Evolutionary conservation across 139 green algal genomes (phyloP).

Genomic region (Tetratostichococcus sp.): DNA sequence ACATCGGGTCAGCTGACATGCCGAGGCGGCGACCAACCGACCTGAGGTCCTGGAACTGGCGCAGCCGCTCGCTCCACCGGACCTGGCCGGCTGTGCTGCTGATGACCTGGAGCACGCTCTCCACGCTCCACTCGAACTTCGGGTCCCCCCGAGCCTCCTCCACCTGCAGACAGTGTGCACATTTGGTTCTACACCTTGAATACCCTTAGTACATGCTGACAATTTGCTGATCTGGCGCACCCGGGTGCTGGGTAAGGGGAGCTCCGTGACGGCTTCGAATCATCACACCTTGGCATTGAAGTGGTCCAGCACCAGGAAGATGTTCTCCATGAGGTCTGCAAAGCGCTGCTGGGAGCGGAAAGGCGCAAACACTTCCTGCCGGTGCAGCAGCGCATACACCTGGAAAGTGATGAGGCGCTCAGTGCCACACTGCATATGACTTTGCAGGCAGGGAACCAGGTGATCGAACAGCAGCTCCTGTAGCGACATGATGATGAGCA

Average conservation of each 20-base stretch:
- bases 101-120: constrained; percentile 39
- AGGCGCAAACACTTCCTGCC: constrained; percentile 51
- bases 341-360: constrained; percentile 52
- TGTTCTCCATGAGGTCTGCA: constrained; percentile 68
- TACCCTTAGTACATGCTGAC: too few relatives aligned
- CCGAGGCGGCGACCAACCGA: too few relatives aligned
- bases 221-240: too few relatives aligned
- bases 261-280: too few relatives aligned
- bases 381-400: constrained; percentile 88
- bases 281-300: constrained; percentile 46
- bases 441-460: too few relatives aligned
- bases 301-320: constrained; percentile 44
- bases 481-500: too few relatives aligned
- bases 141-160: constrained; percentile 29
- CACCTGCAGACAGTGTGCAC: constrained; percentile 11
- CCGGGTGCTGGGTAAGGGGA: too few relatives aligned
- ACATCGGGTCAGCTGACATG: too few relatives aligned
- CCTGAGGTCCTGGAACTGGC: constrained; percentile 45
- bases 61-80: constrained; percentile 36
- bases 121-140: constrained; percentile 21
- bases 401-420: constrained; percentile 35
- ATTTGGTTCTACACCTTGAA: too few relatives aligned
- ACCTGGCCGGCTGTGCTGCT: neutral
- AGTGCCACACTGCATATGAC: too few relatives aligned
- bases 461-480: too few relatives aligned